Conservation (phyloP, 1,139 yeast genomes). For the Taphrina populina region DNA sequence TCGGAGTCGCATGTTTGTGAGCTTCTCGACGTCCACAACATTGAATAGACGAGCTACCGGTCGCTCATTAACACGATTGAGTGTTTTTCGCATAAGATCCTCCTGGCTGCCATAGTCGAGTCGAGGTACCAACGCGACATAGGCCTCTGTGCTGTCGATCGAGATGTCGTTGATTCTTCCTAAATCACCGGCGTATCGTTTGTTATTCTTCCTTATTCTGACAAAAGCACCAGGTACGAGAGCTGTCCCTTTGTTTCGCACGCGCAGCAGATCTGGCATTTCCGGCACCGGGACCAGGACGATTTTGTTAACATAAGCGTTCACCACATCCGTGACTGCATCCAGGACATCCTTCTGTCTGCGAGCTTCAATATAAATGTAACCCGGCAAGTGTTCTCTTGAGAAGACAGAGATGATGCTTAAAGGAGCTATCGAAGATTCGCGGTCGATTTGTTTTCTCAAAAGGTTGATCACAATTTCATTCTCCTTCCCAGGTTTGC, state of each 20-base stretch:
- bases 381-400: constrained; percentile 87
- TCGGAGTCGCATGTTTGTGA: constrained; percentile 56
- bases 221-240: constrained; percentile 90
- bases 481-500: constrained; percentile 89
- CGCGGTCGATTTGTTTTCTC: constrained; percentile 72
- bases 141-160: constrained; percentile 90
- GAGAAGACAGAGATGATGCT: constrained; percentile 90
- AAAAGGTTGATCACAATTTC: constrained; percentile 80
- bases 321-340: constrained; percentile 85
- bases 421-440: constrained; percentile 60
- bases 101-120: constrained; percentile 79
- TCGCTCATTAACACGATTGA: constrained; percentile 50
- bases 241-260: constrained; percentile 84
- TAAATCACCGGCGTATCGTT: constrained; percentile 87
- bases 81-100: constrained; percentile 51
- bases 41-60: constrained; percentile 85
- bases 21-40: constrained; percentile 62
- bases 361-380: constrained; percentile 90
- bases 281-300: constrained; percentile 91
- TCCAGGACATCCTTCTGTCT: constrained; percentile 87
- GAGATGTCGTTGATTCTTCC: constrained; percentile 91
- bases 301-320: constrained; percentile 59
- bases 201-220: constrained; percentile 66
- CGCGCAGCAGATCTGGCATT: constrained; percentile 88
- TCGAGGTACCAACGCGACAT: constrained; percentile 88